A percentile compares a stretch with the other conserved stretches of the same genome.
Evolutionary conservation across 345 rosid genomes (phyloP).

Genomic region (Hevea brasiliensis): DNA sequence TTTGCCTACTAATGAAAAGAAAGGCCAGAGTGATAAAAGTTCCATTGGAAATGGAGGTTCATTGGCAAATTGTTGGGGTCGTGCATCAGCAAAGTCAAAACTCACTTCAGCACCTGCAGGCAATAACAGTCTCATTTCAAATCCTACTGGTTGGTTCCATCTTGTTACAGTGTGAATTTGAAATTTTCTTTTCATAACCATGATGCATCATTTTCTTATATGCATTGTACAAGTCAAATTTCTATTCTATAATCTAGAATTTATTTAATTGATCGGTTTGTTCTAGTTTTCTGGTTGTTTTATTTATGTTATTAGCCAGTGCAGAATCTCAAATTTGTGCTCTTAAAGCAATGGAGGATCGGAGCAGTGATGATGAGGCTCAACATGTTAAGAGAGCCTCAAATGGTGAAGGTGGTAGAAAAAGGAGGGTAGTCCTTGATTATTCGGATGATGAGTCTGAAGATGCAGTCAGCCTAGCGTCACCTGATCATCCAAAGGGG

Average conservation of each 20-base stretch:
- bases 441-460: conserved; percentile 78
- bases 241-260: neutral
- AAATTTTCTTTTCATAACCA: neutral
- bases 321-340: conserved; percentile 56
- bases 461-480: conserved; percentile 68
- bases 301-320: conserved; percentile 36
- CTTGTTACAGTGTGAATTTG: conserved; percentile 8
- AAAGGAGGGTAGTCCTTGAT: conserved; percentile 78
- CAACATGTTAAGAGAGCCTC: conserved; percentile 46
- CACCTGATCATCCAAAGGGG: conserved; percentile 57
- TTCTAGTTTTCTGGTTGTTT: neutral
- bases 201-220: neutral
- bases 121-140: conserved; percentile 23
- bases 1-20: conserved; percentile 39
- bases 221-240: neutral
- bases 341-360: conserved; percentile 37
- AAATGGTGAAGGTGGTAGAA: conserved; percentile 50
- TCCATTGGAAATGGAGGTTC: conserved; percentile 50
- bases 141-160: conserved; percentile 42
- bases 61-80: conserved; percentile 70
- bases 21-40: conserved; percentile 47
- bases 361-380: conserved; percentile 57
- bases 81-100: conserved; percentile 65
- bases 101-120: conserved; percentile 31
- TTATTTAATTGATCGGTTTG: neutral